A percentile compares a stretch with the other conserved stretches of the same genome.
Conservation (phyloP, 2,329 filamentous ascomycete genomes). For the Pseudomassariella vexata region DNA sequence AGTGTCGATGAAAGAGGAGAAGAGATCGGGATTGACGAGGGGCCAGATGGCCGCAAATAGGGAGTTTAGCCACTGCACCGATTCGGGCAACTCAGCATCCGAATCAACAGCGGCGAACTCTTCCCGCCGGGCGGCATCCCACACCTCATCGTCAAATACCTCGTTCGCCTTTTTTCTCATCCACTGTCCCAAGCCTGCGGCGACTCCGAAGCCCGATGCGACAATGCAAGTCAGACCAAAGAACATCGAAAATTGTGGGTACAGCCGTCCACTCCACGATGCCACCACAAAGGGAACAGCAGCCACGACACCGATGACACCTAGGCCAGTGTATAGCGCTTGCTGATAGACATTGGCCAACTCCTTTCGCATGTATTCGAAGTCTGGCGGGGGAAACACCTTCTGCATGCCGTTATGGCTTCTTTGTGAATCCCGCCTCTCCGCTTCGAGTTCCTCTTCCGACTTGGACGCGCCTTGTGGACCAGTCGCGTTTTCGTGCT, state of each 20-base stretch:
- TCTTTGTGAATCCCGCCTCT: slow-evolving; percentile 29
- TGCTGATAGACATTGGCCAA: slow-evolving; percentile 24
- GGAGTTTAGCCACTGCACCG: slow-evolving; percentile 67
- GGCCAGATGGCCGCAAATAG: slow-evolving; percentile 65
- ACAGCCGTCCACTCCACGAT: slow-evolving; percentile 11
- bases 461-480: slow-evolving; percentile 32
- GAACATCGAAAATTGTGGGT: slow-evolving; percentile 13
- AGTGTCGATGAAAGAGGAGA: slow-evolving; percentile 61
- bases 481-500: slow-evolving; percentile 32
- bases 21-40: slow-evolving; percentile 69
- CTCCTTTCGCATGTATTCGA: slow-evolving; percentile 31
- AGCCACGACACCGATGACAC: slow-evolving; percentile 23
- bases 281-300: slow-evolving; percentile 15
- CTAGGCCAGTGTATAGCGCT: slow-evolving; percentile 31
- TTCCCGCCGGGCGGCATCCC: slow-evolving; percentile 56
- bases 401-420: slow-evolving; percentile 34
- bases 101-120: slow-evolving; percentile 38
- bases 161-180: slow-evolving; percentile 53
- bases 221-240: slow-evolving; percentile 18
- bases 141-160: slow-evolving; percentile 64
- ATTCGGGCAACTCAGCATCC: slow-evolving; percentile 52
- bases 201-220: slow-evolving; percentile 19
- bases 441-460: slow-evolving; percentile 27
- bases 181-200: slow-evolving; percentile 51
- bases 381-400: slow-evolving; percentile 43